Base-by-base conservation (phyloP, 1,284 basidiomycete species). In the Ceratobasidium papillatum region DNA sequence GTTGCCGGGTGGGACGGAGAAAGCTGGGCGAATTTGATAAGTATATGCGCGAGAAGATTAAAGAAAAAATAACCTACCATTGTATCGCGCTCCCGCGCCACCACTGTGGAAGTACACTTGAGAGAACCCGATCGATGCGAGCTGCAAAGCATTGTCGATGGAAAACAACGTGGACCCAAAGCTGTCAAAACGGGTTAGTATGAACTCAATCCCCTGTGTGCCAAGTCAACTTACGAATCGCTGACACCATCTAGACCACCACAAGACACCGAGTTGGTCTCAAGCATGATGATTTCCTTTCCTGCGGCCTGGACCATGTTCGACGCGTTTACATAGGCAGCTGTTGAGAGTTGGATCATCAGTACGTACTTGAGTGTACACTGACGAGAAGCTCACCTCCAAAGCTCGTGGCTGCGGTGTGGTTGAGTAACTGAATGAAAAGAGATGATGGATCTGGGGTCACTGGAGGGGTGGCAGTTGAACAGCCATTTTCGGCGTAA, bases 121-220 rank as follows among this genome's bases (percentile, higher is more conserved):
- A 19, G 69, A 84, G 78, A 91, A 90, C 79, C 90, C 90, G 75
- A 82, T 82, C 77, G 85, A 84, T 11, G 89, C 90, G 86, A 91
- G 86, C 79, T 88, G 85, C 75, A 91, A 81, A 1, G 83, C 85
- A 80, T 90, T 90, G 78, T 92, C 90, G 34, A 90, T 74, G 0
- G 83, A 87, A 92, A 93, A 94, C 32, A 94, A 83, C 2, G 91
- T 87, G 0, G 89, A 88, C 2, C 88, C 90, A 78, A 92, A 94
- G 27, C 85, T 87, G 79, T 85, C 83, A 64, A 82, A 36, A 1
- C 32, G n/a, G 36, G 34, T 62, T n/a, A 62, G 19, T 25, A 25
- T 17, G 25, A 34, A 64, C 14, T 19, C 62, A 3, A 49, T 14
- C 45, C 3, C 3, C 22, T 11, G 32, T n/a, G 8, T 12, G 25